Conservation (phyloP, 2,329 filamentous ascomycete genomes). For the Sclerotinia trifoliorum region DNA sequence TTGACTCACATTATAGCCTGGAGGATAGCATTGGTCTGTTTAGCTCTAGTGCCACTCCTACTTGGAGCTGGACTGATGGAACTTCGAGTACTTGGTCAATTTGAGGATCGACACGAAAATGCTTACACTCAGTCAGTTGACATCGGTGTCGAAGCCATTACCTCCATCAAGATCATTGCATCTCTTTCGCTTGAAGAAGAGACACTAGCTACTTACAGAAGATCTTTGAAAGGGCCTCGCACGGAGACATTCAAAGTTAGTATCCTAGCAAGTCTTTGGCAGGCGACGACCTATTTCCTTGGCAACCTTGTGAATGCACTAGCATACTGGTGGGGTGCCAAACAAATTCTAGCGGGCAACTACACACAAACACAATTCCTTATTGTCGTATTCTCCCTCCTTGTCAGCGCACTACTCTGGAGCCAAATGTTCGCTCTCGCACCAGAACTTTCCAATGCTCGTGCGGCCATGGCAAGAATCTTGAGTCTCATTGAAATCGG, state of each 20-base stretch:
- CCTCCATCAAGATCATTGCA: constrained; percentile 62
- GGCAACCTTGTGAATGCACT: constrained; percentile 70
- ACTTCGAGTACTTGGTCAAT: constrained; percentile 59
- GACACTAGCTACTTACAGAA: constrained; percentile 53
- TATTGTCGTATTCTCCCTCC: constrained; percentile 67
- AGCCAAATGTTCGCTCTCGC: constrained; percentile 73
- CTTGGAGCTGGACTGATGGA: constrained; percentile 56
- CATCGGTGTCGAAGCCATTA: constrained; percentile 59
- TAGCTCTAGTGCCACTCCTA: constrained; percentile 52
- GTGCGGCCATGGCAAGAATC: constrained; percentile 59
- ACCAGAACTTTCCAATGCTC: constrained; percentile 67
- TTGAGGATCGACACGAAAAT: constrained; percentile 61
- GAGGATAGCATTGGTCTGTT: constrained; percentile 64
- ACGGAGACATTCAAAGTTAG: constrained; percentile 53
- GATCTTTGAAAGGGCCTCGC: constrained; percentile 51
- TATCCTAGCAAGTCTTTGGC: constrained; percentile 46
- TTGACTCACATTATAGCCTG: constrained; percentile 70
- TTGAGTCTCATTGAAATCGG: constrained; percentile 51
- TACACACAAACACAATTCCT: constrained; percentile 68
- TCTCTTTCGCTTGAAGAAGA: constrained; percentile 56
- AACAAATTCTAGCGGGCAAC: constrained; percentile 63
- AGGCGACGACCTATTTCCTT: constrained; percentile 58
- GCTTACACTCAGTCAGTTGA: constrained; percentile 63
- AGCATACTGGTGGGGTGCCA: constrained; percentile 77
- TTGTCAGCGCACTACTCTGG: constrained; percentile 71